phyloP scores from a whole-genome alignment of 1,284 basidiomycete species.

The Wallemia ichthyophaga region DNA sequence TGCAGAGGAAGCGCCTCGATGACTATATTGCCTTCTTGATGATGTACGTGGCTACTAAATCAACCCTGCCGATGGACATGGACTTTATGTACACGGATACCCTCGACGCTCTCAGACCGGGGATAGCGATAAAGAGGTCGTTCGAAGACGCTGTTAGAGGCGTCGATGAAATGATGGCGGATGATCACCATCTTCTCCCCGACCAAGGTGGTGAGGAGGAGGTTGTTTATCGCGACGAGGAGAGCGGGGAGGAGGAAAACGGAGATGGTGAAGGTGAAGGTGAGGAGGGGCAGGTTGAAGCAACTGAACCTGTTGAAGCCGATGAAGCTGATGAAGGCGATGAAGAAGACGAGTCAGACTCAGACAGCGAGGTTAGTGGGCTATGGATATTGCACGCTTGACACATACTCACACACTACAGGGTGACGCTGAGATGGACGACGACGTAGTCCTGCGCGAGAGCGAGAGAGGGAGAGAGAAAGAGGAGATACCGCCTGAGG shows the following conservation, averaged over 20 bases:
- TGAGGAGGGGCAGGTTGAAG: constrained; percentile 38
- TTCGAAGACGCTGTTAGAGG: constrained; percentile 55
- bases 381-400: too few relatives aligned
- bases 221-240: constrained; percentile 13
- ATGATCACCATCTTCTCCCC: constrained; percentile 5
- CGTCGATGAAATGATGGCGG: constrained; percentile 61
- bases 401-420: constrained; percentile 1
- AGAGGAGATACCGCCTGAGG: constrained; percentile 29
- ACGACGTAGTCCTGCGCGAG: constrained; percentile 30
- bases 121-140: constrained; percentile 41
- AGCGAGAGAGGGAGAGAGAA: constrained; percentile 18
- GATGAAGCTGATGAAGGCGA: constrained; percentile 27
- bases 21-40: constrained; percentile 77
- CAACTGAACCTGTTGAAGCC: constrained; percentile 19
- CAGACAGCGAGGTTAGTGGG: not conserved
- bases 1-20: constrained; percentile 67
- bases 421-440: constrained; percentile 14
- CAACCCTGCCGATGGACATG: constrained; percentile 70
- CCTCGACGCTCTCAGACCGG: constrained; percentile 52
- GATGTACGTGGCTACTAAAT: constrained; percentile 70
- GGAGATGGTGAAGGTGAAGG: constrained; percentile 21
- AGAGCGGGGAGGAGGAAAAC: constrained; percentile 5
- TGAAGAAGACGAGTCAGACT: constrained; percentile 19
- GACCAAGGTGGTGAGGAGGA: constrained; percentile 4
- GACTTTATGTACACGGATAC: constrained; percentile 91